Conservation (phyloP, 2,329 filamentous ascomycete species). For the Aspergillus sp. region DNA sequence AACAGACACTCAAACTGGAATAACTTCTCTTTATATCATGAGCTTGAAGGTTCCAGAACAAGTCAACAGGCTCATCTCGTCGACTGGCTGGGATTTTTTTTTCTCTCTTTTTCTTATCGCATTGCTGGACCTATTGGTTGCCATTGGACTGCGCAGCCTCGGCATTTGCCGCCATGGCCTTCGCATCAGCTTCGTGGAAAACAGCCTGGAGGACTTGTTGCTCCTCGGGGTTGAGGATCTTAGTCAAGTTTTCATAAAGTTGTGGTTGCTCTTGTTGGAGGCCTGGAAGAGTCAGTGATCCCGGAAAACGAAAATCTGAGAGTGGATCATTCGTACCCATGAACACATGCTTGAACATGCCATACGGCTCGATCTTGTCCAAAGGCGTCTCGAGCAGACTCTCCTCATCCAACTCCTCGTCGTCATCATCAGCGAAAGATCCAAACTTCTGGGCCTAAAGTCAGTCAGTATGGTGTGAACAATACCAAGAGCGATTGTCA, state of each 20-base stretch:
- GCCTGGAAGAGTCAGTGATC: slow-evolving; percentile 52
- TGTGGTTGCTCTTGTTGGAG: slow-evolving; percentile 89
- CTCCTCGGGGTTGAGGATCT: slow-evolving; percentile 75
- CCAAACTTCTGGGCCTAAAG: slow-evolving; percentile 77
- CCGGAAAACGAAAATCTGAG: background rate
- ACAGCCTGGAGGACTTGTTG: slow-evolving; percentile 76
- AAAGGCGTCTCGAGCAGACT: slow-evolving; percentile 88
- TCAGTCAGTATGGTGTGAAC: slow-evolving; percentile 8
- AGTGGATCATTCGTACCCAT: slow-evolving; percentile 64
- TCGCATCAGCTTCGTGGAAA: slow-evolving; percentile 66
- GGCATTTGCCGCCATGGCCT: slow-evolving; percentile 43
- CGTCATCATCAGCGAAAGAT: slow-evolving; percentile 71
- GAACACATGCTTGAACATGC: slow-evolving; percentile 78
- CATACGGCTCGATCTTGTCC: slow-evolving; percentile 93
- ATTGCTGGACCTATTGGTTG: slow-evolving; percentile 23
- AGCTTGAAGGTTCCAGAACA: slow-evolving; percentile 8
- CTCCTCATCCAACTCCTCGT: slow-evolving; percentile 90
- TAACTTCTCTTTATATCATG: slow-evolving; percentile 17
- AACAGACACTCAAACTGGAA: slow-evolving; percentile 14
- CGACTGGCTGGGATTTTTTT: slow-evolving; percentile 13
- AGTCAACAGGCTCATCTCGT: slow-evolving; percentile 19
- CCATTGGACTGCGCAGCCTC: slow-evolving; percentile 38
- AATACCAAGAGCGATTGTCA: slow-evolving; percentile 22
- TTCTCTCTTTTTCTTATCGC: slow-evolving; percentile 4
- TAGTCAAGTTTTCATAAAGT: slow-evolving; percentile 77